A percentile compares a stretch with the other conserved stretches of the same genome.
Conservation (phyloP, 805 yeast species). For the Lipomyces kockii region DNA sequence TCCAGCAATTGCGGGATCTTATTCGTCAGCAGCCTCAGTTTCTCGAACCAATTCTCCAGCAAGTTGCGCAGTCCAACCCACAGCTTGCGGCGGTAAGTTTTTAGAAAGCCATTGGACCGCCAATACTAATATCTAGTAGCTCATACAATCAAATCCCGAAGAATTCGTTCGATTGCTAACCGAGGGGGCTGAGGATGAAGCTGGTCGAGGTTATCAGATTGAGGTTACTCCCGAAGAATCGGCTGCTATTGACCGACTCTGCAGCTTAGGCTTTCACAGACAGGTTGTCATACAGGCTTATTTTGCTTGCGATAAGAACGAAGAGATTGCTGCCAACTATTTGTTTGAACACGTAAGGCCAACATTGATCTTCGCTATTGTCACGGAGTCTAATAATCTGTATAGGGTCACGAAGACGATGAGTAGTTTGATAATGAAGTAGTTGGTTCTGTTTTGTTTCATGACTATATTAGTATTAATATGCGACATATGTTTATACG, state of each 20-base stretch:
- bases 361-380: not conserved
- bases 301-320: constrained; percentile 97
- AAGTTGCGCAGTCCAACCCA: constrained; percentile 80
- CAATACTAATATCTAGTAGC: constrained; percentile 4
- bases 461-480: not conserved
- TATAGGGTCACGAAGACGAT: constrained; percentile 36
- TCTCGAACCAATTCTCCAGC: constrained; percentile 80
- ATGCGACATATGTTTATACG: not conserved
- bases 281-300: constrained; percentile 87
- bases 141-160: constrained; percentile 68
- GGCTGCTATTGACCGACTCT: constrained; percentile 84
- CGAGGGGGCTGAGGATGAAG: constrained; percentile 52
- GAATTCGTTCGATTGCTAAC: constrained; percentile 73
- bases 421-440: constrained; percentile 16
- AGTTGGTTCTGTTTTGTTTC: constrained; percentile 6
- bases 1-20: constrained; percentile 71
- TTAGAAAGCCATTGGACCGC: not conserved
- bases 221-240: constrained; percentile 80
- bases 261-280: constrained; percentile 92
- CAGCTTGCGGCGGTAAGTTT: constrained; percentile 66
- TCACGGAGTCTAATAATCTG: not conserved
- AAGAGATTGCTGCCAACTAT: constrained; percentile 93
- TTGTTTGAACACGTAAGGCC: constrained; percentile 57
- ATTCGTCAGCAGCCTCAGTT: constrained; percentile 86
- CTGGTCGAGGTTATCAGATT: constrained; percentile 55